Percentiles rank a stretch among this genome's conserved stretches.
phyloP scores from a whole-genome alignment of 306 rosid genomes.

The Castanospermum australe region DNA sequence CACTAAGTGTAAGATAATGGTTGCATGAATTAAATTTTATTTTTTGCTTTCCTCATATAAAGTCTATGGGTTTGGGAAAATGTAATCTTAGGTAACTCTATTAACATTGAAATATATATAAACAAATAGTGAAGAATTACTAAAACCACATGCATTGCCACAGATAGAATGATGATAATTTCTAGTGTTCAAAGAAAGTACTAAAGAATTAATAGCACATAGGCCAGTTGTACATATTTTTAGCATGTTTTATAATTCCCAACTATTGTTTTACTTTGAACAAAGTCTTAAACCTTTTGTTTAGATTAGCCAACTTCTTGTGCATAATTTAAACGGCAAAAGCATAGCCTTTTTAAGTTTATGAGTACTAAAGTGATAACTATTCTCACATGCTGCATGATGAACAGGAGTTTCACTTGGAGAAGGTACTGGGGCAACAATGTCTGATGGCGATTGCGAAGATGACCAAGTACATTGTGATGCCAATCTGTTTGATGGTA shows the following conservation, averaged over 20 bases:
- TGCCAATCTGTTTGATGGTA: slow-evolving; percentile 67
- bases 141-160: neutral
- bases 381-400: slow-evolving; percentile 12
- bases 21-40: neutral
- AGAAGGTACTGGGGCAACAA: slow-evolving; percentile 94
- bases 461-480: slow-evolving; percentile 84
- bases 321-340: neutral
- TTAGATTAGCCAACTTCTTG: neutral
- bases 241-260: neutral
- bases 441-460: slow-evolving; percentile 94
- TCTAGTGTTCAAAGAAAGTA: neutral
- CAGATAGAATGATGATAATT: neutral
- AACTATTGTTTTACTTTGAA: neutral
- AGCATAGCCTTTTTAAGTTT: neutral
- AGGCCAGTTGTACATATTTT: neutral
- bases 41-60: neutral
- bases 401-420: slow-evolving; percentile 87
- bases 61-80: neutral
- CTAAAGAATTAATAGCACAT: neutral
- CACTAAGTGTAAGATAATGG: neutral
- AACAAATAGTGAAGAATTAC: neutral
- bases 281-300: neutral
- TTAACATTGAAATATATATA: neutral
- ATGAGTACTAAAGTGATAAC: slow-evolving; percentile 2
- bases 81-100: neutral